Conservation (phyloP, 768 basidiomycete species). For the Leccinum subgranulosum region DNA sequence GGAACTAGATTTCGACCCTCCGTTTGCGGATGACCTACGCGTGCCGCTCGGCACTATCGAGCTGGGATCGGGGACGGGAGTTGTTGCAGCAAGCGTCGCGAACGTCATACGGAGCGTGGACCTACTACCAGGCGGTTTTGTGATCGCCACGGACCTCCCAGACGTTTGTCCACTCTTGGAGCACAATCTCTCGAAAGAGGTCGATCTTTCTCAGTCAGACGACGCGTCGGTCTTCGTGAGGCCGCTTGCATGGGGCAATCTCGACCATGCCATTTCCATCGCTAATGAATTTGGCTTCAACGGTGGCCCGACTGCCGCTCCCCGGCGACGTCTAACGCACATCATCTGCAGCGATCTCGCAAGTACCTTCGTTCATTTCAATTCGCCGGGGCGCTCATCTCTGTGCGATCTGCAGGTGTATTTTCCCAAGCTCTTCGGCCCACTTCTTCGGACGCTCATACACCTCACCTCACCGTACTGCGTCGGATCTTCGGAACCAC, state of each 20-base stretch:
- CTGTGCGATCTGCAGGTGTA: slow-evolving; percentile 57
- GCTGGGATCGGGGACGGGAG: slow-evolving; percentile 76
- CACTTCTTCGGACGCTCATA: slow-evolving; percentile 71
- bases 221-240: slow-evolving; percentile 35
- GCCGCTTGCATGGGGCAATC: slow-evolving; percentile 71
- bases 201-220: slow-evolving; percentile 16
- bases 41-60: slow-evolving; percentile 51
- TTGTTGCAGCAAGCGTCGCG: slow-evolving; percentile 52
- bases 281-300: slow-evolving; percentile 34
- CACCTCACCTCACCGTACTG: slow-evolving; percentile 61
- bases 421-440: slow-evolving; percentile 78
- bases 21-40: slow-evolving; percentile 32
- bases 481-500: slow-evolving; percentile 3
- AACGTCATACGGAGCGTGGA: slow-evolving; percentile 32
- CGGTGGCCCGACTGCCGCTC: not conserved
- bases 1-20: slow-evolving; percentile 52
- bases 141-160: slow-evolving; percentile 71
- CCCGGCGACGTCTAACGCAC: slow-evolving; percentile 44
- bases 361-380: slow-evolving; percentile 28
- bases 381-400: not conserved
- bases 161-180: slow-evolving; percentile 60
- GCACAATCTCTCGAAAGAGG: slow-evolving; percentile 30
- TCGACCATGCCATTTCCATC: slow-evolving; percentile 40
- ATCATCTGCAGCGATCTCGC: slow-evolving; percentile 85
- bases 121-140: slow-evolving; percentile 15